Evolutionary conservation across 192 early-diverging fungal genomes (phyloP).

Genomic region (Dimargaris verticillata): DNA sequence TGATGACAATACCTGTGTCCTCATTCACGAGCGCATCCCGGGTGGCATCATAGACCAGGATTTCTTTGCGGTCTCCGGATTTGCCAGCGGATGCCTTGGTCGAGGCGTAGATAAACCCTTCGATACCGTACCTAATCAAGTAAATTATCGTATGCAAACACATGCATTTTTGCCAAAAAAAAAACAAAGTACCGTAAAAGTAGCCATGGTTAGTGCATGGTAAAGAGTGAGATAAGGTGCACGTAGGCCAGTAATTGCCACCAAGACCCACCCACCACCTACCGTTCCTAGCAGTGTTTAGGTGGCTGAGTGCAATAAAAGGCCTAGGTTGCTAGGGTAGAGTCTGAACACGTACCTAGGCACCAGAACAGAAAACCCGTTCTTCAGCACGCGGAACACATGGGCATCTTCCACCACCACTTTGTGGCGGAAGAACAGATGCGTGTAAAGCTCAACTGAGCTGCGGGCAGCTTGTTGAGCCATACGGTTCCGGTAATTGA

Average conservation of each 20-base stretch:
- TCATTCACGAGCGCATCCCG: constrained; percentile 17
- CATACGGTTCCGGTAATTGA: constrained; percentile 90
- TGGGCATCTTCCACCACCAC: constrained; percentile 68
- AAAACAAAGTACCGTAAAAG: no score
- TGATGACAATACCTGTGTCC: constrained; percentile 28
- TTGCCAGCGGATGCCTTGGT: constrained; percentile 10
- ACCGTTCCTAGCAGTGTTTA: no score
- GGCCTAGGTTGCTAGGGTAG: no score
- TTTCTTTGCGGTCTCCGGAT: not conserved
- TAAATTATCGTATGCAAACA: no score
- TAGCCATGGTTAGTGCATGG: no score
- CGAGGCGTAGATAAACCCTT: constrained; percentile 74
- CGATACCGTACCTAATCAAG: constrained; percentile 91
- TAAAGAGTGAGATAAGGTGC: no score
- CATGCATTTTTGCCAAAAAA: no score
- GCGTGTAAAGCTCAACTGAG: constrained; percentile 89
- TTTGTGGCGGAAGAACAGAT: constrained; percentile 93
- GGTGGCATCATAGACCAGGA: constrained; percentile 10
- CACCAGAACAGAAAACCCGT: constrained; percentile 85
- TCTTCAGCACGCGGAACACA: constrained; percentile 82
- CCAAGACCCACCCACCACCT: no score
- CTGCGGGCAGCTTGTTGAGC: constrained; percentile 88
- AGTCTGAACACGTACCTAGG: no score
- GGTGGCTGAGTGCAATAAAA: no score
- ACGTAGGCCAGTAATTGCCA: no score